Evolutionary conservation across 192 early-diverging fungal species (phyloP), one percentile per base, ranked within the genome.

Genomic region (Backusella parvicylindrica): DNA sequence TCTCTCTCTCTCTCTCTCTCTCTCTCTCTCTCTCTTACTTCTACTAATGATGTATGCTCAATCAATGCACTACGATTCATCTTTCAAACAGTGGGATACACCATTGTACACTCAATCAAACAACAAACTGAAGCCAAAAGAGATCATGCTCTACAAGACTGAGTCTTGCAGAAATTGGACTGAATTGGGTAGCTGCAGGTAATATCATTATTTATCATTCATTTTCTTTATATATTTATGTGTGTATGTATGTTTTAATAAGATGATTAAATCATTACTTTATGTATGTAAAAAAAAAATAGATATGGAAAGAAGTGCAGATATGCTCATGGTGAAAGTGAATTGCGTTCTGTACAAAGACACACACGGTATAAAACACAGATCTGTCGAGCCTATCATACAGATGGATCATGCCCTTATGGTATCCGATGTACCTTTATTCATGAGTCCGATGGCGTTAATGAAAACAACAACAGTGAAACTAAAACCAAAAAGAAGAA

Each of bases 331-430:
- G 92, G 92, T 12, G 64, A 77, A 32, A 71, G 66, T 68, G 97
- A 99, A 81, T 88, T 98, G 43, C 89, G 96, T 16, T 76, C 84
- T 66, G 92, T 97, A 6, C 85, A 89, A 64, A 88, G 95, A 64
- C 96, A 99, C 74, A 94, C 93, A 64, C 93, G 94, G 72, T 99
- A 99, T 85, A 97, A 98, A 84, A 98, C 95, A 3, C 93, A 96
- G 73, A 87, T 97, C 64, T 99, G 97, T 84, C 94, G 91, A 64
- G 96, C 95, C 23, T 99, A 92, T 84, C 92, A 89, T 83, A 87
- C 92, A 56, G 89, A 92, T 18, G 96, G 97, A n/a, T 89, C 90
- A 32, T 99, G 97, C 78, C 93, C 94, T 12, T 99, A 97, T 79
- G 95, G 96, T 28, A 91, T 90, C 70, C 93, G 97, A 32, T 99